Base-by-base conservation (phyloP, 208 protist genomes). In the Leishmania gerbilli region DNA sequence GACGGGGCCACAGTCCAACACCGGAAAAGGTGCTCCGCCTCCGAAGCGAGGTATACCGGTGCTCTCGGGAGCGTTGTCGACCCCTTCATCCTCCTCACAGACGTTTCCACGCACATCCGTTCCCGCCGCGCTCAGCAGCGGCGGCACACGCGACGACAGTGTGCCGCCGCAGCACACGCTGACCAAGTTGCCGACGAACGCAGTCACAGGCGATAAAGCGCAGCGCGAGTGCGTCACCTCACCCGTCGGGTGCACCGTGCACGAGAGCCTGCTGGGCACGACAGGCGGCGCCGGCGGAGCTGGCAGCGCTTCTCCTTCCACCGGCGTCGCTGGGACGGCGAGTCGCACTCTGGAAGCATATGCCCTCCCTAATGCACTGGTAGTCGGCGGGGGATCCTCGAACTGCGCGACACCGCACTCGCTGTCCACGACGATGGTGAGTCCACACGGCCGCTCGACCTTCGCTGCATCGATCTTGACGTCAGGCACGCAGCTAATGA, bases 291-390 rank as follows among this genome's bases (percentile, higher is more conserved):
- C 31, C 21, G 34, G 71, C 71, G 42, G 71, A 42, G 31, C 49
- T 58, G 71, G 49, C 0, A 71, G 67, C 40, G 67, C 9, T n/a
- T 34, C 42, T 72, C 11, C 42, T n/a, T 17, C 68, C 17, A 17
- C 42, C 68, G 24, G 68, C 24, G 31, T 42, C 45, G 21, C 40
- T 49, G 72, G 53, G 51, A 49, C 51, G 40, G 74, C 1, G 21
- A 72, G 58, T 34, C 60, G 76, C 49, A 47, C 76, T 45, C 45
- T 79, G 64, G 76, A 79, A 6, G 56, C 42, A 6, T 79, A 79
- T 71, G 76, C 62, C 3, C 45, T 79, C 11, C 76, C 76, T 15
- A 79, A 71, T 51, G 76, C 76, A 5, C 76, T 79, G 1, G 13
- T 72, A 7, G 24, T 79, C n/a, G 76, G 64, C 27, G 58, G 60